Percentiles rank a stretch among this genome's conserved stretches.
phyloP scores from a whole-genome alignment of 202 grass and related monocot genomes.

The Cymbopogon flexuosus region DNA sequence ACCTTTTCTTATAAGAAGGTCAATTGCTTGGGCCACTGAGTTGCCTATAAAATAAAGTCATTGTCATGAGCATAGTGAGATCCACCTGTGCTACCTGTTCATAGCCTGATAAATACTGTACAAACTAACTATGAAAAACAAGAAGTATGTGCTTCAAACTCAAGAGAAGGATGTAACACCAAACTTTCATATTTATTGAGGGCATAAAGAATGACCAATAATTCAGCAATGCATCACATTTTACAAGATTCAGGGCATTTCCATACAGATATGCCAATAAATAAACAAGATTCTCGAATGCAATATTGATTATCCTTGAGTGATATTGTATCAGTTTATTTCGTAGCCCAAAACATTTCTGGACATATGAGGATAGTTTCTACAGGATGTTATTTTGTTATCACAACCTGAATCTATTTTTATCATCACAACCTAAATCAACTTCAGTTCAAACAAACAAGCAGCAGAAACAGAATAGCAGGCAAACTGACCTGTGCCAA shows the following conservation, averaged over 20 bases:
- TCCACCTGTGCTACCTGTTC: background rate
- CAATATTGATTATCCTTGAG: background rate
- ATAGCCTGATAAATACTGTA: background rate
- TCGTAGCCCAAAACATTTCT: background rate
- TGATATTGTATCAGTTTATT: background rate
- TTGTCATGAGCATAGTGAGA: background rate
- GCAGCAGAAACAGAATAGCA: background rate
- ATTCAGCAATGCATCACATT: background rate
- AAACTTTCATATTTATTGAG: background rate
- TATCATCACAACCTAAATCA: background rate
- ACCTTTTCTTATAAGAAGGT: conserved; percentile 87
- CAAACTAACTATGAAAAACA: background rate
- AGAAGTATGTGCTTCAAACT: conserved; percentile 6
- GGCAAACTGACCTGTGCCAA: conserved; percentile 72
- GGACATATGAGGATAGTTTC: background rate
- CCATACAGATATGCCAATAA: background rate
- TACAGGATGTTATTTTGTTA: background rate
- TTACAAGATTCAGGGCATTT: conserved; percentile 4
- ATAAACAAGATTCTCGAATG: conserved; percentile 1
- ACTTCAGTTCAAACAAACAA: conserved; percentile 19
- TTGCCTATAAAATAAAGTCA: conserved; percentile 48
- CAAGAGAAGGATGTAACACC: background rate
- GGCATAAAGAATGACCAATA: background rate
- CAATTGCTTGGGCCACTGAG: conserved; percentile 89
- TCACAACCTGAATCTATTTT: background rate